Base-by-base conservation (phyloP, 2,329 filamentous ascomycete species). In the Microsporum audouinii region DNA sequence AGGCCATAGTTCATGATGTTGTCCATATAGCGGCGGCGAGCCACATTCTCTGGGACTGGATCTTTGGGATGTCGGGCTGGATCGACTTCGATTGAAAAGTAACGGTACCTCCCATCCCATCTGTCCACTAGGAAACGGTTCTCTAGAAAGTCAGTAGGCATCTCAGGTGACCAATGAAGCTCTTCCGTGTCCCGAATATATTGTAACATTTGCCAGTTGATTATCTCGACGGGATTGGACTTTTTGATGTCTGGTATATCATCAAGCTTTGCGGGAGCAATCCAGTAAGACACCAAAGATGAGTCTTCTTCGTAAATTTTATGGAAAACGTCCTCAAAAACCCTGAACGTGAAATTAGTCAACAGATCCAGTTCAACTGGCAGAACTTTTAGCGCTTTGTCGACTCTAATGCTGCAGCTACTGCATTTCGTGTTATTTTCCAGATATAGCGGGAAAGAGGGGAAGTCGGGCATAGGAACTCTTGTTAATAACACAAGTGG, bases 321-420 rank as follows among this genome's bases (percentile, higher is more conserved):
- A 72, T 91, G 92, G 76, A 96, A 97, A 0, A 96, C 78, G 66
- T 97, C 90, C 14, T 83, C 76, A 71, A 95, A 96, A 0, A 95
- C 73, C 3, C 82, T 80, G 45, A 95, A 75, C 0, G 89, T 96
- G 70, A 94, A 95, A 0, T 72, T 73, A 0, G 84, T 85, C n/a
- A 97, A 71, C 1, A 76, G 71, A 0, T 80, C 72, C 0, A 90
- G 65, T 0, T 76, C 66, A 0, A 75, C 71, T 0, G 84, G 65
- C 5, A 66, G 65, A 10, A 73, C 53, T 14, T 60, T 23, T 0
- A 91, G 66, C 0, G 78, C 68, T 0, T 64, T 66, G 0, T 68
- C 59, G 1, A 87, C 65, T 0, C 78, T 71, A 0, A 77, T 69
- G 7, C 82, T 81, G 1, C 78, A 71, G 1, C 89, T 81, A 0